phyloP scores from a whole-genome alignment of 2,329 filamentous ascomycete species.

The Aspergillus persii region DNA sequence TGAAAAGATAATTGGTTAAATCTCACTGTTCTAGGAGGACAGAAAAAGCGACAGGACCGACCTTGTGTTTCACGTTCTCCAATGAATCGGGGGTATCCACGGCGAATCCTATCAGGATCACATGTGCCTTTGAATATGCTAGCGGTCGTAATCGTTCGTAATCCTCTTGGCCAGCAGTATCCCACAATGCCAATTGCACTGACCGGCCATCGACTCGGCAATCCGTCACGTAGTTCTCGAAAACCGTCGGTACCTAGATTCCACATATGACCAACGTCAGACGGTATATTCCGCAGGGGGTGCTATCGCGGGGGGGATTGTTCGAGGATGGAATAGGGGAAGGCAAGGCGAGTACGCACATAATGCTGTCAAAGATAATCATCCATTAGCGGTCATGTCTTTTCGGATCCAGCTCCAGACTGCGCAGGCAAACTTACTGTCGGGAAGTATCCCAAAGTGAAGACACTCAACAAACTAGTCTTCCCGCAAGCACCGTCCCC shows the following conservation, averaged over 20 bases:
- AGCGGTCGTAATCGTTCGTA: slow-evolving; percentile 93
- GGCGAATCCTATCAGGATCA: slow-evolving; percentile 93
- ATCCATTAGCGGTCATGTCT: slow-evolving; percentile 20
- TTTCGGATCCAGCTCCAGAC: not conserved
- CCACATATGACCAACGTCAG: slow-evolving; percentile 11
- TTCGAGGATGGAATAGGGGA: not conserved
- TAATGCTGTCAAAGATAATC: slow-evolving; percentile 37
- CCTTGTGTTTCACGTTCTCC: slow-evolving; percentile 98
- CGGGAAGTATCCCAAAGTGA: slow-evolving; percentile 96
- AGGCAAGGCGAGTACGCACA: slow-evolving; percentile 33
- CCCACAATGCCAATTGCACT: slow-evolving; percentile 97
- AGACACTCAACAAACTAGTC: slow-evolving; percentile 94
- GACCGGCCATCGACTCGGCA: slow-evolving; percentile 97
- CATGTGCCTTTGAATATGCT: slow-evolving; percentile 95
- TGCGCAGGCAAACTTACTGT: slow-evolving; percentile 62
- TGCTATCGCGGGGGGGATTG: not conserved
- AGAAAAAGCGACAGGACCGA: slow-evolving; percentile 38
- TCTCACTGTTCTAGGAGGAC: too few relatives aligned
- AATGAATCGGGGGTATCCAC: slow-evolving; percentile 93
- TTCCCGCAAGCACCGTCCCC: slow-evolving; percentile 98
- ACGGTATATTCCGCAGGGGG: slow-evolving; percentile 1
- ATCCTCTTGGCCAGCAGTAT: slow-evolving; percentile 99
- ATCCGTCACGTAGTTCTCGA: slow-evolving; percentile 99
- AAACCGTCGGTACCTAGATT: slow-evolving; percentile 83
- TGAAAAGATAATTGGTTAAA: slow-evolving; percentile 35